Evolutionary conservation across 768 basidiomycete species (phyloP), one percentile per base, ranked within the genome.

Genomic region (Rhizopogon sp.): DNA sequence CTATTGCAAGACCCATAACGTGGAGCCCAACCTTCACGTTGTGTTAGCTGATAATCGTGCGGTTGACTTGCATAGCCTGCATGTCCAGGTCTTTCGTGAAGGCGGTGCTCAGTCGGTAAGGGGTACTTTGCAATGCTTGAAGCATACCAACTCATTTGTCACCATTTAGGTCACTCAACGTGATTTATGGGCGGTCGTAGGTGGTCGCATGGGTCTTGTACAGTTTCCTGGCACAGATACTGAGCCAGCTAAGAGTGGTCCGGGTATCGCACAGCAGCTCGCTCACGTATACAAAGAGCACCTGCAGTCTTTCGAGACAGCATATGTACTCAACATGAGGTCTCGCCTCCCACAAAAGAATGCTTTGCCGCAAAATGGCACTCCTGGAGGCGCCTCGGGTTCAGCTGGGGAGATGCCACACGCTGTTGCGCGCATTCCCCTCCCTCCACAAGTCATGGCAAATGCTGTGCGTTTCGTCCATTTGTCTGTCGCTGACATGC

Each of bases 101-200:
- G 83, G 82, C 52, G 87, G 86, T 35, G 59, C 64, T 42, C 39
- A 53, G 14, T 76, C 75, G 56, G 85, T 84, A 62, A 62, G 74
- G 70, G 14, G 5, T 39, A 37, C 45, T 28, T 55, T 31, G 22
- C 17, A 31, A 53, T 42, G 31, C 6, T 57, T 31, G n/a, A 46
- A 14, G 25, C 13, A 53, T 56, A 5, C 35, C 11, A 11, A 40
- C 47, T 62, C 6, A 63, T 60, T 50, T 42, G 43, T 43, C 29
- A 11, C 22, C 39, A 41, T 58, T n/a, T 52, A 87, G 85, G 79
- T 85, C 11, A 72, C 72, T 25, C 69, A 71, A 54, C 76, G 78
- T 45, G 85, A 87, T 35, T 57, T 75, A 55, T 90, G 88, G 88
- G 62, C 78, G 14, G 71, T 85, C 43, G 80, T 90, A 54, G 88